A percentile compares a stretch with the other conserved stretches of the same genome.
Conservation (phyloP, 768 basidiomycete species). For the Boletus patriciae region DNA sequence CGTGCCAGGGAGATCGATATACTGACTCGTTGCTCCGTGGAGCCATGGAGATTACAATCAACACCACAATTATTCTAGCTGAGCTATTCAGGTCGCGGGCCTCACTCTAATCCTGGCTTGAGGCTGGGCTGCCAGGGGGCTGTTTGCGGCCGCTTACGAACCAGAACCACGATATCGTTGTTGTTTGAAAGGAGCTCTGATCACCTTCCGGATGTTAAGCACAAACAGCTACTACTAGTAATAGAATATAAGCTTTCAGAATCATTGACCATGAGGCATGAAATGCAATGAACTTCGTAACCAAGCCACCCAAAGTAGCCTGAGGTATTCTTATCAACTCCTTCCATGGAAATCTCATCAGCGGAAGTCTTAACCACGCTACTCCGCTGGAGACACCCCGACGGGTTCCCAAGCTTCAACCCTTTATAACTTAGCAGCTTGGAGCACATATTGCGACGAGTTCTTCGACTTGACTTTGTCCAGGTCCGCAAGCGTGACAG, state of each 20-base stretch:
- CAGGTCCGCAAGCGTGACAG: conserved; percentile 62
- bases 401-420: no score
- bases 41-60: no score
- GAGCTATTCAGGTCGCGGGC: no score
- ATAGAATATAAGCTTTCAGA: neutral
- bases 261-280: neutral
- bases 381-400: no score
- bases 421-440: conserved; percentile 40
- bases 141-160: neutral
- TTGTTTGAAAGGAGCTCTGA: neutral
- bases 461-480: conserved; percentile 75
- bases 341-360: neutral
- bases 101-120: no score
- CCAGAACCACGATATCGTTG: no score
- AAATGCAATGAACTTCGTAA: neutral
- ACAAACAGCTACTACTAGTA: neutral
- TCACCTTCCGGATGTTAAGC: neutral
- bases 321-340: neutral
- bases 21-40: no score
- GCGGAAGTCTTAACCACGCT: neutral
- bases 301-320: neutral
- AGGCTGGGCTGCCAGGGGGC: no score
- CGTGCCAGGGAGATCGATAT: no score
- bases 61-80: no score
- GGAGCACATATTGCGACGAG: conserved; percentile 46